Evolutionary conservation across 2,329 filamentous ascomycete species (phyloP), one percentile per base, ranked within the genome.

Genomic region (Chrysoporthe cubensis): DNA sequence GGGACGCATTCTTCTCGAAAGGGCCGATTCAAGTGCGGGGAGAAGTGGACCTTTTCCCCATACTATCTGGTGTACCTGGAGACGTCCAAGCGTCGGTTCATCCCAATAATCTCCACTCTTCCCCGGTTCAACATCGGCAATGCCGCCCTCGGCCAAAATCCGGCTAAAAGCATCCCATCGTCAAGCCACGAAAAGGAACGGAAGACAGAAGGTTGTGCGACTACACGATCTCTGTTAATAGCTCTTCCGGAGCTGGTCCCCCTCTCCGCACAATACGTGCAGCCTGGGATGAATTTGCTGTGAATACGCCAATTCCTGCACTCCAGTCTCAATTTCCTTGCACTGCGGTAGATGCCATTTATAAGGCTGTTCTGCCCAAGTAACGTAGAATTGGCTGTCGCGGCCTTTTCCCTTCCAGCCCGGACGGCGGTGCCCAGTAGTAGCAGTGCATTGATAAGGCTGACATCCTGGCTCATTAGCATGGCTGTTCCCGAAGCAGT

Each of bases 1-100:
- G 40, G n/a, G 40, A 14, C 37, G 44, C 21, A 9, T 61, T 32
- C 43, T 48, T 34, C 26, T 64, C 14, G 52, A 64, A 56, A 32
- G 62, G 62, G 48, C 62, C 62, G 62, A 64, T 57, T 64, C 16
- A n/a, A 46, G n/a, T 64, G 62, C 62, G 62, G 62, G 50, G 62
- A 21, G 50, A 37, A 40, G 52, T 64, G 62, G 50, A 32, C 26
- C 40, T 26, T 18, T 56, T 32, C 62, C 62, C 52, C 62, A 57
- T 32, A 16, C 4, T n/a, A 21, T 43, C 46, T 16, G 37, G 26
- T 42, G 37, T 14, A 40, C 37, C 60, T 62, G 46, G 46, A 52
- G 60, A 62, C 14, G 46, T 26, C 11, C 37, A 26, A 5, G 44
- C 16, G 32, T 50, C 21, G 46, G 46, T 9, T 26, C 14, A 14